Evolutionary conservation across 2,329 filamentous ascomycete genomes (phyloP).

Genomic region (Colletotrichum viniferum): DNA sequence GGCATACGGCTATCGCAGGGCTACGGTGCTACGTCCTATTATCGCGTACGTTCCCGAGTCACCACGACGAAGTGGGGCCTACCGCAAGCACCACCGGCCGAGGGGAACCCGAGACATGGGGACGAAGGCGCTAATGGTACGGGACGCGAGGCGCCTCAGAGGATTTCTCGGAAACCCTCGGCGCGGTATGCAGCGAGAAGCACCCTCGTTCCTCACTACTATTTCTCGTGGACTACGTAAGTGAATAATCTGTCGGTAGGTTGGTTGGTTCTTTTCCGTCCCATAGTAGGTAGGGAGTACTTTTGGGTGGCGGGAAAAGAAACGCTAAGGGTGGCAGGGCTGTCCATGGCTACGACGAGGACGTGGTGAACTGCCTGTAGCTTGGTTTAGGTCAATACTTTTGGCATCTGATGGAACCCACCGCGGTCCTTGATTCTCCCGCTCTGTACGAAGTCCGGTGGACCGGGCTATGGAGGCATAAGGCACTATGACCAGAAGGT

Average conservation of each 20-base stretch:
- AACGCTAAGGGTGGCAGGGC: neutral
- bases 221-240: neutral
- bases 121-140: neutral
- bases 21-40: conserved; percentile 11
- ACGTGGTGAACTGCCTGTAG: neutral
- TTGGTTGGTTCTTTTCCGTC: neutral
- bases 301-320: neutral
- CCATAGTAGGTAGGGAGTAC: neutral
- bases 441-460: neutral
- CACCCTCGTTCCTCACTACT: neutral
- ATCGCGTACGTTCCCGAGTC: conserved; percentile 15
- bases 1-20: conserved; percentile 21
- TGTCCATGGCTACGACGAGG: neutral
- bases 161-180: conserved; percentile 25
- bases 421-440: neutral
- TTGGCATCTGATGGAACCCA: neutral
- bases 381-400: neutral
- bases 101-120: conserved; percentile 28
- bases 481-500: neutral
- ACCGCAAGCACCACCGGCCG: conserved; percentile 27
- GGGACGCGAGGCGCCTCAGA: conserved; percentile 7
- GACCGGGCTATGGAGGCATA: neutral
- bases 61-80: conserved; percentile 8
- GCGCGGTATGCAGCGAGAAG: conserved; percentile 12
- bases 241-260: neutral